These are phyloP conservation scores for Erodium chrysanthum DNA, from an alignment of 441 rosid species.

Conservation along the genomic window DNA sequence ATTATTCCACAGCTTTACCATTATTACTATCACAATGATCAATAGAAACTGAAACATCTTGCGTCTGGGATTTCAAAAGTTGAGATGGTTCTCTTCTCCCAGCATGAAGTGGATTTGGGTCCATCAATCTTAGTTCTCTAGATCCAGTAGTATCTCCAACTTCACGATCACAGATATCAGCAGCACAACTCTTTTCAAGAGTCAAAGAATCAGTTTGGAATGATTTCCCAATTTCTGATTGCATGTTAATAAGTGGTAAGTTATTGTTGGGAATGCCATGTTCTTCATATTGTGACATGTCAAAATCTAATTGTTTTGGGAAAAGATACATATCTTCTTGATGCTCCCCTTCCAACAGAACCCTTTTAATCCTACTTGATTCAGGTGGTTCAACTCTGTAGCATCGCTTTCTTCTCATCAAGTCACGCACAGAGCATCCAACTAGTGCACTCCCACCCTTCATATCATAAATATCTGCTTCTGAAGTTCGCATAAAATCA, in stretches of 20 bases:
- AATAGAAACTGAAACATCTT: constrained; percentile 29
- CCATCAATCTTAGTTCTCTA: not conserved
- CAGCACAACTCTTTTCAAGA: not conserved
- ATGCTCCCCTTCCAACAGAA: constrained; percentile 23
- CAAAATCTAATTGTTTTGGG: constrained; percentile 30
- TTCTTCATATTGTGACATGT: constrained; percentile 16
- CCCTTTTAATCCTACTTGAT: constrained; percentile 30
- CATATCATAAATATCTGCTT: constrained; percentile 24
- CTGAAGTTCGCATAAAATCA: constrained; percentile 26
- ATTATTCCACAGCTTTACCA: constrained; percentile 21
- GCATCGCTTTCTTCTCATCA: constrained; percentile 78
- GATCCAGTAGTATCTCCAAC: constrained; percentile 2
- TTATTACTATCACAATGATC: constrained; percentile 24
- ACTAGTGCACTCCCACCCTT: constrained; percentile 27
- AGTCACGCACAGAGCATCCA: constrained; percentile 66
- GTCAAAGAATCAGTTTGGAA: constrained; percentile 12
- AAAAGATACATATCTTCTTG: constrained; percentile 15
- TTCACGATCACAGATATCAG: not conserved
- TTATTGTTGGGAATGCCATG: constrained; percentile 16
- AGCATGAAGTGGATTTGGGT: constrained; percentile 10
- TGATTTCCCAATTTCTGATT: constrained; percentile 10
- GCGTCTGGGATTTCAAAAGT: constrained; percentile 20
- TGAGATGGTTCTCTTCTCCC: constrained; percentile 17
- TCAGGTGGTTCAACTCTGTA: constrained; percentile 35
- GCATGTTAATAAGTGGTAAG: constrained; percentile 10